A percentile compares a stretch with the other conserved stretches of the same genome.
These are phyloP conservation scores for Chrysanthemum makinoi DNA, from an alignment of 129 eudicot genomes.

Conservation along the genomic window DNA sequence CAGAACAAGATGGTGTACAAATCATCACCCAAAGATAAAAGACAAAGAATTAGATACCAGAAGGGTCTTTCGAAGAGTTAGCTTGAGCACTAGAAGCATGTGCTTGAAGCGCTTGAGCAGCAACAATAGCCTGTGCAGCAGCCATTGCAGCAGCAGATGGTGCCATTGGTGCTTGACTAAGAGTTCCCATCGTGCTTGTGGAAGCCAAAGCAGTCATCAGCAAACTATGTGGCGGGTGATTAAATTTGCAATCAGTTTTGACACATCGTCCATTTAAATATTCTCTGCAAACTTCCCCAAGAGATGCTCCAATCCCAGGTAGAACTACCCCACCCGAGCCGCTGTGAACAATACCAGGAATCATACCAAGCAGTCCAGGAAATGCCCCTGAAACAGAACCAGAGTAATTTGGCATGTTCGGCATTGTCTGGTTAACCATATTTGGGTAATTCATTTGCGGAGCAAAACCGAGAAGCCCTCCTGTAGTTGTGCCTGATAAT, in stretches of 20 bases:
- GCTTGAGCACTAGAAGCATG: slow-evolving; percentile 50
- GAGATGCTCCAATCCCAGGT: slow-evolving; percentile 95
- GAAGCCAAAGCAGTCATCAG: slow-evolving; percentile 94
- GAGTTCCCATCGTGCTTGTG: slow-evolving; percentile 77
- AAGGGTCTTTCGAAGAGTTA: slow-evolving; percentile 1
- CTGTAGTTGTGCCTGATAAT: slow-evolving; percentile 7
- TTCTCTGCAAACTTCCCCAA: slow-evolving; percentile 94
- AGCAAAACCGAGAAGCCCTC: slow-evolving; percentile 58
- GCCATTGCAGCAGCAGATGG: slow-evolving; percentile 99
- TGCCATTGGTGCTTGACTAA: slow-evolving; percentile 97
- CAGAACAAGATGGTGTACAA: too few relatives aligned
- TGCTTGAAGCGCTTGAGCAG: slow-evolving; percentile 98
- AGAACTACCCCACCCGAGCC: slow-evolving; percentile 91
- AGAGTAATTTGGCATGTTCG: slow-evolving; percentile 99
- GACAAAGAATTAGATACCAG: neutral
- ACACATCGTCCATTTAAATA: slow-evolving; percentile 81
- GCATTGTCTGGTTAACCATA: slow-evolving; percentile 58
- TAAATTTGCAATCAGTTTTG: slow-evolving; percentile 76
- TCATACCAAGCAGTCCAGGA: slow-evolving; percentile 93
- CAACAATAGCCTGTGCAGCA: slow-evolving; percentile 99
- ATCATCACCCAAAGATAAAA: neutral
- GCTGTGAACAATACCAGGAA: slow-evolving; percentile 84
- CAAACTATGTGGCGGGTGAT: slow-evolving; percentile 86
- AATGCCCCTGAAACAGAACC: slow-evolving; percentile 97
- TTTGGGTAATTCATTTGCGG: slow-evolving; percentile 12